phyloP scores from a whole-genome alignment of 2,329 filamentous ascomycete species.

The Sporothrix globosa region DNA sequence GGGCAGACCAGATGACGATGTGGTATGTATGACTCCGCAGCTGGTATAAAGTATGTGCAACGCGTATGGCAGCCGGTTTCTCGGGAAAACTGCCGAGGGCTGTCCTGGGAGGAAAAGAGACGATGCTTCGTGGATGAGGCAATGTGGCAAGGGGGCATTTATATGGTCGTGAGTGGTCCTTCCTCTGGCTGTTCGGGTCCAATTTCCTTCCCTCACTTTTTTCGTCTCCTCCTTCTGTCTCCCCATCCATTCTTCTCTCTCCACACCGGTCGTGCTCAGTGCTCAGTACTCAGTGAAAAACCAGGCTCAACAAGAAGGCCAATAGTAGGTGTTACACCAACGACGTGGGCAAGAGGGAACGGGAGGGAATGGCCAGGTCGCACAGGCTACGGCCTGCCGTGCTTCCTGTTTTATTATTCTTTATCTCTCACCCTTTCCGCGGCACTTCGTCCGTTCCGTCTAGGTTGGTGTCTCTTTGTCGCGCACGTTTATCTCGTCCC shows the following conservation, averaged over 20 bases:
- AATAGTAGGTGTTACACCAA: conserved; percentile 1
- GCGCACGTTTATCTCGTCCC: not conserved
- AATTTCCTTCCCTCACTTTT: not conserved
- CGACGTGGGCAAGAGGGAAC: conserved; percentile 5
- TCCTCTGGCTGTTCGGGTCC: too few species aligned
- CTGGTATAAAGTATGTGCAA: not conserved
- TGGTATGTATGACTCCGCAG: not conserved
- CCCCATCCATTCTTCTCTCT: not conserved
- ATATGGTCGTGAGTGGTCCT: not conserved
- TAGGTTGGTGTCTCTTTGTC: too few species aligned
- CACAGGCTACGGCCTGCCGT: conserved; percentile 17
- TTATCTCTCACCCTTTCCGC: too few species aligned
- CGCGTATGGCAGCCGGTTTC: not conserved
- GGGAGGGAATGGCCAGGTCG: not conserved
- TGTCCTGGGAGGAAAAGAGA: not conserved
- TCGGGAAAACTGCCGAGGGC: not conserved
- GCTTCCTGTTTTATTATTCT: not conserved
- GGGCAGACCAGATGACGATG: not conserved
- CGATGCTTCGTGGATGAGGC: not conserved
- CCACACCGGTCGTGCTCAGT: not conserved
- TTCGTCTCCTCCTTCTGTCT: not conserved
- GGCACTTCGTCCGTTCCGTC: too few species aligned
- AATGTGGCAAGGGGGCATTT: conserved; percentile 6
- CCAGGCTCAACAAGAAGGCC: not conserved
- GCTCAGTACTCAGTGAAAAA: too few species aligned